phyloP scores from a whole-genome alignment of 148 eudicot genomes.

The Amaranthus palmeri region DNA sequence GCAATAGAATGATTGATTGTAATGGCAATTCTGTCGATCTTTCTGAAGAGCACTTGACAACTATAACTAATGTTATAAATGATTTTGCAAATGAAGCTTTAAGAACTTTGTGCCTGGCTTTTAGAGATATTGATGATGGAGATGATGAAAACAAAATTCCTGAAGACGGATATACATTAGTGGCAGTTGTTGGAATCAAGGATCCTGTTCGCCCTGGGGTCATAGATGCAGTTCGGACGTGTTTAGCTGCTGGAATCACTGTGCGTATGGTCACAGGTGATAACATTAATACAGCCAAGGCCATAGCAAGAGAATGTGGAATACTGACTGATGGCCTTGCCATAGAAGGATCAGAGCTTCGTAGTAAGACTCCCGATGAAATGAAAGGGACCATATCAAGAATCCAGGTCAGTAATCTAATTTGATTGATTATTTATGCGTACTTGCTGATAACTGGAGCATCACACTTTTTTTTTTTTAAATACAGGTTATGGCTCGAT shows the following conservation, averaged over 20 bases:
- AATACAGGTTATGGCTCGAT: constrained; percentile 44
- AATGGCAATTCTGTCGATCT: constrained; percentile 46
- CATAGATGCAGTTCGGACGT: constrained; percentile 70
- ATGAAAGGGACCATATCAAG: constrained; percentile 55
- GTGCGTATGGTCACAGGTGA: constrained; percentile 99
- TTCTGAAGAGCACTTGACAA: constrained; percentile 42
- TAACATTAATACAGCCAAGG: constrained; percentile 90
- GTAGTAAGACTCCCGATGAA: constrained; percentile 39
- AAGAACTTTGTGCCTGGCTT: constrained; percentile 89
- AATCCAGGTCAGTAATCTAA: constrained; percentile 53
- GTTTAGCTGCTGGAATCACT: constrained; percentile 85
- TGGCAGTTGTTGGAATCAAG: constrained; percentile 82
- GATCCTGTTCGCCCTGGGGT: constrained; percentile 95
- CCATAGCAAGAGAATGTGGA: constrained; percentile 96
- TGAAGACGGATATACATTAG: constrained; percentile 63
- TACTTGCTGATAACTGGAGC: background rate
- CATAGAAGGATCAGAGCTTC: constrained; percentile 81
- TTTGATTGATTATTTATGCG: background rate
- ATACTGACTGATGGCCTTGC: constrained; percentile 77
- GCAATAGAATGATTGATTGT: constrained; percentile 50
- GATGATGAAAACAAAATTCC: constrained; percentile 41
- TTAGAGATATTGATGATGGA: constrained; percentile 44
- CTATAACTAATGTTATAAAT: constrained; percentile 47
- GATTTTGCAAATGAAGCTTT: constrained; percentile 71
- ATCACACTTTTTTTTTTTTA: background rate